Percentiles rank a stretch among this genome's conserved stretches.
Evolutionary conservation across 2,329 filamentous ascomycete species (phyloP).

Genomic region (Venturia aucupariae): DNA sequence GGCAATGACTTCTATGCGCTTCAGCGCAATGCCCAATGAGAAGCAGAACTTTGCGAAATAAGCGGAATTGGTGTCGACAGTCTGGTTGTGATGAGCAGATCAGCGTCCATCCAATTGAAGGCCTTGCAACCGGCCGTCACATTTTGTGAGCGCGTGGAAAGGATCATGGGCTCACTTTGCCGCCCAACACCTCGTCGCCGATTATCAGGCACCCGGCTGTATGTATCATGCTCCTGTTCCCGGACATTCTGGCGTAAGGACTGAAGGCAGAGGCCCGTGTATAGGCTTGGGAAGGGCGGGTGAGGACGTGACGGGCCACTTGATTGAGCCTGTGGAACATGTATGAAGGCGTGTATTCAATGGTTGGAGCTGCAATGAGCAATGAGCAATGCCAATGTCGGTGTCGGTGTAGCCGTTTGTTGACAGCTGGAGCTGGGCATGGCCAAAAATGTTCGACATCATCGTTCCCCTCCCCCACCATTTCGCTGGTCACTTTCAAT

Average conservation of each 20-base stretch:
- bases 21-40: constrained; percentile 57
- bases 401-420: background rate
- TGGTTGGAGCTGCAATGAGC: background rate
- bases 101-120: background rate
- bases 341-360: background rate
- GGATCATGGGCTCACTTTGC: constrained; percentile 56
- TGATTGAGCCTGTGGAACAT: constrained; percentile 76
- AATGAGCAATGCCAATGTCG: background rate
- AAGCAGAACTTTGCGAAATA: constrained; percentile 60
- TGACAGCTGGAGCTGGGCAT: background rate
- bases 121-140: constrained; percentile 17
- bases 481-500: no score
- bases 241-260: constrained; percentile 35
- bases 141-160: constrained; percentile 14
- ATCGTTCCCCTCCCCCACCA: background rate
- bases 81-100: constrained; percentile 32
- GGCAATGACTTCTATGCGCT: constrained; percentile 83
- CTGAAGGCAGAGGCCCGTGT: constrained; percentile 36
- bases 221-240: constrained; percentile 60
- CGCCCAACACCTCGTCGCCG: constrained; percentile 91
- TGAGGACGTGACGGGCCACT: constrained; percentile 58
- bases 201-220: constrained; percentile 92
- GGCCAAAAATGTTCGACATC: background rate
- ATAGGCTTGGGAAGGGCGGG: constrained; percentile 51
- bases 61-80: constrained; percentile 56